A percentile compares a stretch with the other conserved stretches of the same genome.
These are phyloP conservation scores for Saccharomyces hybrid DNA, from an alignment of 1,139 yeast genomes.

Conservation along the genomic window DNA sequence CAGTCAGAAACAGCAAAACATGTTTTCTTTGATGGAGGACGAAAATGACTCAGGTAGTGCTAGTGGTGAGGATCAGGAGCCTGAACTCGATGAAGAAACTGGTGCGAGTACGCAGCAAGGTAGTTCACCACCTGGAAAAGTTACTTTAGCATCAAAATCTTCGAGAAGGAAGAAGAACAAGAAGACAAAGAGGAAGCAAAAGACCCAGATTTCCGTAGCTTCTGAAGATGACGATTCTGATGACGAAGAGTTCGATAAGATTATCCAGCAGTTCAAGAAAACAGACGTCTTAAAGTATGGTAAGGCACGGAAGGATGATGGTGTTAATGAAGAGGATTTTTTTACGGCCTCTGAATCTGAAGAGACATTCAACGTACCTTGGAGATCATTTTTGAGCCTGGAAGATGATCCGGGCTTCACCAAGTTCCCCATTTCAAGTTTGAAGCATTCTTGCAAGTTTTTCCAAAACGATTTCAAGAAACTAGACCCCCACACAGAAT, in stretches of 20 bases:
- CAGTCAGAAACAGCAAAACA: slow-evolving; percentile 34
- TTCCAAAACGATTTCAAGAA: slow-evolving; percentile 43
- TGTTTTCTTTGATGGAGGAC: slow-evolving; percentile 46
- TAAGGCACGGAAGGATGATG: slow-evolving; percentile 7
- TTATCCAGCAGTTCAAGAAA: slow-evolving; percentile 25
- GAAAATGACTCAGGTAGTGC: slow-evolving; percentile 34
- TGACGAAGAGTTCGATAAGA: slow-evolving; percentile 29
- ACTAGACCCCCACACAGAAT: slow-evolving; percentile 76
- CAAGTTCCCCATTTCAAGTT: slow-evolving; percentile 39
- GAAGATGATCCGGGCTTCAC: slow-evolving; percentile 27
- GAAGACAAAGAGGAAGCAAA: slow-evolving; percentile 19
- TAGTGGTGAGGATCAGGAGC: slow-evolving; percentile 23
- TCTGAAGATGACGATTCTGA: slow-evolving; percentile 16
- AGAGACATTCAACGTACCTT: slow-evolving; percentile 5
- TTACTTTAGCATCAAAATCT: slow-evolving; percentile 7
- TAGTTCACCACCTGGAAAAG: slow-evolving; percentile 9
- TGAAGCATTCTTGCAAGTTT: slow-evolving; percentile 36
- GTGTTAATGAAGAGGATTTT: slow-evolving; percentile 28
- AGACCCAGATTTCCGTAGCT: slow-evolving; percentile 7
- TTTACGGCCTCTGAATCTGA: slow-evolving; percentile 35
- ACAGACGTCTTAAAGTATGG: slow-evolving; percentile 16
- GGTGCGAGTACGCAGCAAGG: slow-evolving; percentile 6
- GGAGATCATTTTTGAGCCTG: background rate
- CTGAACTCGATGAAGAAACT: slow-evolving; percentile 7
- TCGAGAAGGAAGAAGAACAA: slow-evolving; percentile 18